Conservation (phyloP, 1,284 basidiomycete genomes). For the Agaricales sp. region DNA sequence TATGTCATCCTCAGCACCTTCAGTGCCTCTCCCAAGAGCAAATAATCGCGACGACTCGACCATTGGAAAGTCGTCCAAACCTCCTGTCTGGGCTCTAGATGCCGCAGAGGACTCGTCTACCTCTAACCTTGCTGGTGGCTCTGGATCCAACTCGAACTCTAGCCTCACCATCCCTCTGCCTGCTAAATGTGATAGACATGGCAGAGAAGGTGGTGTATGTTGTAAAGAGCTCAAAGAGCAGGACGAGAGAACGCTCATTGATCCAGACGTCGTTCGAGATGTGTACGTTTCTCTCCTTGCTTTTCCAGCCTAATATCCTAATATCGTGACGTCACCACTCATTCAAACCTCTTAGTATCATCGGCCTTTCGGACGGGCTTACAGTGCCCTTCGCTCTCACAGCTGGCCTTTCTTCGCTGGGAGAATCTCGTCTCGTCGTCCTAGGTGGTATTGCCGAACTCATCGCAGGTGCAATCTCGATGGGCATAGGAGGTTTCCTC, state of each 20-base stretch:
- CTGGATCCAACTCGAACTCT: not conserved
- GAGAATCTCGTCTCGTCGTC: conserved; percentile 82
- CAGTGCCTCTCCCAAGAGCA: not conserved
- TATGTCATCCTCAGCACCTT: not conserved
- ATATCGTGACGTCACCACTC: conserved; percentile 2
- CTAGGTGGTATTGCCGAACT: conserved; percentile 88
- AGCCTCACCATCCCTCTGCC: conserved; percentile 27
- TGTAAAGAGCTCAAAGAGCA: conserved; percentile 74
- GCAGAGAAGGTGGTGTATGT: conserved; percentile 54
- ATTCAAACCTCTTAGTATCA: conserved; percentile 48
- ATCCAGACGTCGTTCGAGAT: conserved; percentile 81
- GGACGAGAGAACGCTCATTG: conserved; percentile 69
- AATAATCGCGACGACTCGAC: not conserved
- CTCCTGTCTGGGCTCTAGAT: conserved; percentile 57
- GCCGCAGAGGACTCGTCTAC: conserved; percentile 21
- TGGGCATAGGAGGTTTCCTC: conserved; percentile 97
- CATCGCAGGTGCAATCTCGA: conserved; percentile 90
- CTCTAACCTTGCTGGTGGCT: not conserved
- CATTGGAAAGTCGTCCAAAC: conserved; percentile 16
- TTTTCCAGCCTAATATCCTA: not conserved
- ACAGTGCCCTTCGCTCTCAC: conserved; percentile 90
- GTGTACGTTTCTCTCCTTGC: conserved; percentile 39
- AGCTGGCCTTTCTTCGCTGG: conserved; percentile 84
- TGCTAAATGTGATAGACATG: conserved; percentile 50
- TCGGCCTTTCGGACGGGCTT: conserved; percentile 92